Base-by-base conservation (phyloP, 805 yeast genomes). In the Cyberlindnera mississippiensis region DNA sequence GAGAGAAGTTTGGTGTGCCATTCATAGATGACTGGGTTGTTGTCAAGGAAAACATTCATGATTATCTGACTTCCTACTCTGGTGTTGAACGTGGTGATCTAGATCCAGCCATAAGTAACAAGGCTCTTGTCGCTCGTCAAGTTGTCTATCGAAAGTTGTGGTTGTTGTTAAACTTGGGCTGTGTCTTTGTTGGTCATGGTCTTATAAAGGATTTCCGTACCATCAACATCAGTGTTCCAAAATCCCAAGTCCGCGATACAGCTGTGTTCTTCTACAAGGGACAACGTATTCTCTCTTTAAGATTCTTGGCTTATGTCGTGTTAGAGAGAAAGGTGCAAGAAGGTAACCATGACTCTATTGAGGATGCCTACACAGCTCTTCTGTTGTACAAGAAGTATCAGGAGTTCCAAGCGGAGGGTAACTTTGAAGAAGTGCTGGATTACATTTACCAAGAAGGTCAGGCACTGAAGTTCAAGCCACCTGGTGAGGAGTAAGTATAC, bases 321-420 rank as follows among this genome's bases (percentile, higher is more conserved):
- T 68, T 93, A 40, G 75, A 75, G 27, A 80, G 78, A 47, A 74
- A 79, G 37, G 95, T 95, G 26, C 99, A 93, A 61, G 80, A 79
- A 3, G 96, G 93, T 2, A 91, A 91, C 57, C 99, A 93, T 63
- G 98, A 95, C 60, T 91, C 98, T 1, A 89, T 93, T 34, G 99
- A 93, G 57, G 99, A 93, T 67, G 97, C 99, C 0, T 68, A 72
- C 42, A 83, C 95, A 10, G 98, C 99, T 0, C 70, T 93, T 52
- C 62, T 76, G 34, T 66, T 93, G 28, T 95, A 86, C 66, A 76
- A 78, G 46, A 80, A 78, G 55, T 91, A 86, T 56, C 62, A 76
- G 55, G 81, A 82, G 49, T 69, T 91, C 49, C 66, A 68, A 38
- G 71, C 68, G 3, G 60, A 63, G 0, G 91, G 85, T 0, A 70